Evolutionary conservation across 192 early-diverging fungal species (phyloP), one percentile per base, ranked within the genome.

Genomic region (Blastocladiella britannica): DNA sequence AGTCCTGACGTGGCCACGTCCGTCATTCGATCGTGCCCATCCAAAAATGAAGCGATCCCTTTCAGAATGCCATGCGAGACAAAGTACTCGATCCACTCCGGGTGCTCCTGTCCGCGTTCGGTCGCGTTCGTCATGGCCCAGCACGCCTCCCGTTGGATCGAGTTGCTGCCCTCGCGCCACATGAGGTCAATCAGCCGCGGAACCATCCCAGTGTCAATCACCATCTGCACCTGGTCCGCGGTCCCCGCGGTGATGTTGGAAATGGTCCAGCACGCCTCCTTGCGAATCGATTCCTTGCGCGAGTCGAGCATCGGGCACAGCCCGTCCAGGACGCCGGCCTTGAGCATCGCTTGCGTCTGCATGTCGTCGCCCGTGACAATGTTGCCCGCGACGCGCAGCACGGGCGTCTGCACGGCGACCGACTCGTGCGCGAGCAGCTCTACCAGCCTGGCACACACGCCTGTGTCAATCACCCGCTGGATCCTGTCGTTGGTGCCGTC

Each of bases 261-360:
- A 53, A 98, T 91, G 20, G 94, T 98, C 94, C 94, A 98, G 74
- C 92, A 96, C 52, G 93, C 89, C 71, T 98, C 94, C 80, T 98
- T 98, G 37, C 75, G 56, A 60, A 81, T 81, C 24, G 61, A 68
- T 7, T 81, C 78, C 62, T 77, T 80, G 4, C 72, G 65, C 37
- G 65, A 67, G 28, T 27, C 60, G 4, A 87, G 61, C 22, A 87
- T 65, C 1, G 62, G 57, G 15, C 66, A 62, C 4, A 87, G 65
- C 20, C 77, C 75, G 7, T 63, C 58, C 15, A 87, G 61, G n/a
- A 69, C 71, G 28, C 74, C 77, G 51, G 75, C 80, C 60, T 82
- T 76, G 62, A 87, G 63, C 23, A 86, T 68, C 4, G 82, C 76
- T 60, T 87, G 84, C 30, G 81, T 85, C 59, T 87, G 85, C 9